A percentile compares a stretch with the other conserved stretches of the same genome.
Conservation (phyloP, 306 rosid genomes). For the Amphicarpaea edgeworthii region DNA sequence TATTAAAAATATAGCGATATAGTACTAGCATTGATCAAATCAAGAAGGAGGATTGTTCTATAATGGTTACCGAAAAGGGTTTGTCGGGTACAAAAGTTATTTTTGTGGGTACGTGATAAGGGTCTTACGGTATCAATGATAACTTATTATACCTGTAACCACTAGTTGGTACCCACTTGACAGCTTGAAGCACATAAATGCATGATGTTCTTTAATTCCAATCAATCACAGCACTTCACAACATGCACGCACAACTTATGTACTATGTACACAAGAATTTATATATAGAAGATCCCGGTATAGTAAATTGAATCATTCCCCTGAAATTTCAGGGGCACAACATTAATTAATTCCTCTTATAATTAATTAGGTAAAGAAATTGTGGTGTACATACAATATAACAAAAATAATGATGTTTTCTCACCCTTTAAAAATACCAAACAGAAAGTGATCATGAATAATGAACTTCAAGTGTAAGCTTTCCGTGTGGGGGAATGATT, state of each 20-base stretch:
- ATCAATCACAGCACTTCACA: slow-evolving; percentile 14
- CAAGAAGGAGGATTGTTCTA: background rate
- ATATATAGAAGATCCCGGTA: background rate
- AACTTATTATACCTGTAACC: slow-evolving; percentile 43
- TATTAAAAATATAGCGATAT: no score
- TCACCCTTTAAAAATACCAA: background rate
- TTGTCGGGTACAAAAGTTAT: slow-evolving; percentile 10
- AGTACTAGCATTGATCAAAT: background rate
- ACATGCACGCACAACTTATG: slow-evolving; percentile 6
- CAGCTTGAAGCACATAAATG: background rate
- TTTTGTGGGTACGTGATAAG: slow-evolving; percentile 40
- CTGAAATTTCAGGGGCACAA: background rate
- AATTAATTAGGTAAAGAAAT: background rate
- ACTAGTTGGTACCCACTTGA: slow-evolving; percentile 21
- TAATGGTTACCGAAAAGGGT: slow-evolving; percentile 11
- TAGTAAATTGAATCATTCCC: background rate
- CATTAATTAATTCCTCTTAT: background rate
- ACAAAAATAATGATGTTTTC: background rate
- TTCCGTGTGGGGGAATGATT: slow-evolving; percentile 44
- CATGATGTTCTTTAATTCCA: background rate
- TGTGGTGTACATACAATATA: background rate
- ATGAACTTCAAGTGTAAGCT: background rate
- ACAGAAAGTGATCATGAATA: slow-evolving; percentile 5
- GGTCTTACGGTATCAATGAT: slow-evolving; percentile 2
- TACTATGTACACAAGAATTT: background rate